Percentiles rank a stretch among this genome's conserved stretches.
Evolutionary conservation across 257 asterid species (phyloP).

Genomic region (Solanum peruvianum): DNA sequence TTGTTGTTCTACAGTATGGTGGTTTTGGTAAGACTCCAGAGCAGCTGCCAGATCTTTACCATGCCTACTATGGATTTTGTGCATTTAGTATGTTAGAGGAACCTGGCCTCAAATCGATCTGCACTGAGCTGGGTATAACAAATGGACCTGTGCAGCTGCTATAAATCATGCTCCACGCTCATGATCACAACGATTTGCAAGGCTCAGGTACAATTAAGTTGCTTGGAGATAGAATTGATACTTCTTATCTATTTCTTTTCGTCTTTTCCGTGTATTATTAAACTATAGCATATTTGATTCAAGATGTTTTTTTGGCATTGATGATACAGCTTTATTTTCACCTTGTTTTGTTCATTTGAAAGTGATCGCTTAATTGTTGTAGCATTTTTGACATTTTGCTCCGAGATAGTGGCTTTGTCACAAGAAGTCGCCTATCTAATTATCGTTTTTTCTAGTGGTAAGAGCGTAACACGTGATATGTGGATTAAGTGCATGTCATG

Average conservation of each 20-base stretch:
- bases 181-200: background rate
- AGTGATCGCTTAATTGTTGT: background rate
- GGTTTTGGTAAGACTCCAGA: slow-evolving; percentile 88
- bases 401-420: background rate
- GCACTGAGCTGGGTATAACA: slow-evolving; percentile 62
- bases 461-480: background rate
- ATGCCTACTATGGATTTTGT: slow-evolving; percentile 73
- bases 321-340: background rate
- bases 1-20: slow-evolving; percentile 49
- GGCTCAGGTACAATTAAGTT: background rate
- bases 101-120: slow-evolving; percentile 41
- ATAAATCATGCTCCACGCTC: background rate
- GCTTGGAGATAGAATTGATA: background rate
- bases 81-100: slow-evolving; percentile 79
- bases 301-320: background rate
- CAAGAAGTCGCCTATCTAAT: background rate
- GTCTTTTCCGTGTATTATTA: background rate
- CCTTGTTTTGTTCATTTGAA: background rate
- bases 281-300: background rate
- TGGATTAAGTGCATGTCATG: background rate
- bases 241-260: background rate
- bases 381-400: background rate
- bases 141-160: background rate
- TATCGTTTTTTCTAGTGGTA: background rate
- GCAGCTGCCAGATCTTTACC: slow-evolving; percentile 77